A percentile compares a stretch with the other conserved stretches of the same genome.
Evolutionary conservation across 352 stramenopile genomes (phyloP).

Genomic region (Peronospora farinosa): DNA sequence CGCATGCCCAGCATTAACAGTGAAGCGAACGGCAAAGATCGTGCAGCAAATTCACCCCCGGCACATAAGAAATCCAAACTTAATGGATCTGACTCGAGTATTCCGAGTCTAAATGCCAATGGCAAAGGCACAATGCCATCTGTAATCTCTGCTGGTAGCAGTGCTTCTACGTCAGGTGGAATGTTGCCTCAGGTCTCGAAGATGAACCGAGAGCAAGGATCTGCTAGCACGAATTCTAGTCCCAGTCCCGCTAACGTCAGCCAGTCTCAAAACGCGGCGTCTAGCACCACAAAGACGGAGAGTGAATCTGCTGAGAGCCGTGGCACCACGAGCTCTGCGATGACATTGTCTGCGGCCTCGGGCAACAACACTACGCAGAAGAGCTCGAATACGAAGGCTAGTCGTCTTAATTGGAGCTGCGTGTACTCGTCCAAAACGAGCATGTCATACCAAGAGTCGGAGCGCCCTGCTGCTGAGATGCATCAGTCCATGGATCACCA

Average conservation of each 20-base stretch:
- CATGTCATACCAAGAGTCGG: slow-evolving; percentile 66
- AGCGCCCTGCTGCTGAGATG: slow-evolving; percentile 78
- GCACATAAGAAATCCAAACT: slow-evolving; percentile 77
- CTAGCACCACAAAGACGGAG: slow-evolving; percentile 33
- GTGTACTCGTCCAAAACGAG: slow-evolving; percentile 71
- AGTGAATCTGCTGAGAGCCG: slow-evolving; percentile 22
- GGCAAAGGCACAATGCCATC: slow-evolving; percentile 51
- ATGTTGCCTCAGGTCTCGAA: slow-evolving; percentile 47
- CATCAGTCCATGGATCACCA: slow-evolving; percentile 87
- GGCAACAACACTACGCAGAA: slow-evolving; percentile 62
- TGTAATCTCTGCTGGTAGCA: slow-evolving; percentile 27
- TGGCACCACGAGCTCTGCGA: slow-evolving; percentile 12
- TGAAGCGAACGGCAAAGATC: slow-evolving; percentile 54
- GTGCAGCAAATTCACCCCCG: slow-evolving; percentile 43
- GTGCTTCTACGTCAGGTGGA: slow-evolving; percentile 19
- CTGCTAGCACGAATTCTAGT: slow-evolving; percentile 47
- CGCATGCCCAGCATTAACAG: slow-evolving; percentile 67
- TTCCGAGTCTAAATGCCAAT: slow-evolving; percentile 62
- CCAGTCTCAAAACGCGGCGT: slow-evolving; percentile 28
- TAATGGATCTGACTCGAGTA: slow-evolving; percentile 43
- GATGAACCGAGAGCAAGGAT: slow-evolving; percentile 51
- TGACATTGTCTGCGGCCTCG: slow-evolving; percentile 26
- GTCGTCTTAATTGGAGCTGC: slow-evolving; percentile 81
- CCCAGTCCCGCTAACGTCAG: slow-evolving; percentile 28
- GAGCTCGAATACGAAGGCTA: slow-evolving; percentile 72